These are phyloP conservation scores for Lactifluus hygrophoroides DNA, from an alignment of 768 basidiomycete genomes.

Conservation along the genomic window DNA sequence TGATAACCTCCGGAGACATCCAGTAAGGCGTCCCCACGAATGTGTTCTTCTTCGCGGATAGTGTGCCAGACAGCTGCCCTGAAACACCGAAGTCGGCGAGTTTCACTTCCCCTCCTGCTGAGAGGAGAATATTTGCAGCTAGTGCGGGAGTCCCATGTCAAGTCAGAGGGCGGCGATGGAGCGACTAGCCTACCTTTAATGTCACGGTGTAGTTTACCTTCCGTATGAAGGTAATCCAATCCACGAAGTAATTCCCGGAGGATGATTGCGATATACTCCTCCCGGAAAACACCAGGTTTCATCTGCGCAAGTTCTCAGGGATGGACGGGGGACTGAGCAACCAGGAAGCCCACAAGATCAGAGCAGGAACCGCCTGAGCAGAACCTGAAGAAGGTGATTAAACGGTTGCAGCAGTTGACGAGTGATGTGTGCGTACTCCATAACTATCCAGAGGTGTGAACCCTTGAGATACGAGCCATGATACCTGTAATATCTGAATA, in stretches of 20 bases:
- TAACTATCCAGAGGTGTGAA: constrained; percentile 96
- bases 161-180: background rate
- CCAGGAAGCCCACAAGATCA: constrained; percentile 60
- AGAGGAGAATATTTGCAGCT: constrained; percentile 94
- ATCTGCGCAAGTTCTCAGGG: constrained; percentile 46
- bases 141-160: background rate
- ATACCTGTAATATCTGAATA: constrained; percentile 45
- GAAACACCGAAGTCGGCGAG: constrained; percentile 98
- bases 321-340: constrained; percentile 16
- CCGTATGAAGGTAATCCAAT: constrained; percentile 89
- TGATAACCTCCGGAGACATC: constrained; percentile 99
- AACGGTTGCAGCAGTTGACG: background rate
- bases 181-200: constrained; percentile 69
- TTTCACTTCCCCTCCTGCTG: constrained; percentile 91
- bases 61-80: constrained; percentile 88
- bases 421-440: constrained; percentile 56
- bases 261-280: constrained; percentile 98
- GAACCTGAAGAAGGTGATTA: constrained; percentile 45
- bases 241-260: constrained; percentile 86
- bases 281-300: constrained; percentile 96
- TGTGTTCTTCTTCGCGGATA: constrained; percentile 95
- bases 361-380: constrained; percentile 98
- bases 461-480: constrained; percentile 96
- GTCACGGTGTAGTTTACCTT: constrained; percentile 97
- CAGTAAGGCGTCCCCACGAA: constrained; percentile 98